Conservation (phyloP, 805 yeast species). For the Metschnikowia colocasiae region DNA sequence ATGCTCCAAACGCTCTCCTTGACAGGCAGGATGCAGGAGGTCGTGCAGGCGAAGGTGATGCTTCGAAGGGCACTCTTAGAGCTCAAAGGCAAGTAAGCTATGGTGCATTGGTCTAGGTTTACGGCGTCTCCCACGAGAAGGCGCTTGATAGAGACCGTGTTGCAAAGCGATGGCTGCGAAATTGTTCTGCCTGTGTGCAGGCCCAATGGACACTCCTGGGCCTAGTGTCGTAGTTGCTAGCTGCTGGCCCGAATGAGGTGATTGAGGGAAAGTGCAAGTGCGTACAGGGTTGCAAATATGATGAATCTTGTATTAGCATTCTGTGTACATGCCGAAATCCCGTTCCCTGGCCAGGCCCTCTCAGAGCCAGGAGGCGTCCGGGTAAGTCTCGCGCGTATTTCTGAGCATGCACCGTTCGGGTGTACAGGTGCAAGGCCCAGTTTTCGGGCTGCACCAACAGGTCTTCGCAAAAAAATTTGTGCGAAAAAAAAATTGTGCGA, state of each 20-base stretch:
- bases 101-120: not conserved
- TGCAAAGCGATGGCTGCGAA: slow-evolving; percentile 3
- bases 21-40: slow-evolving; percentile 13
- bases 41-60: slow-evolving; percentile 12
- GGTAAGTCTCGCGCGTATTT: slow-evolving; percentile 4
- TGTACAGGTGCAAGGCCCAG: not conserved
- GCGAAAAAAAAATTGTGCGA: slow-evolving; percentile 15
- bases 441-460: not conserved
- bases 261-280: not conserved
- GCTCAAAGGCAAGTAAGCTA: not conserved
- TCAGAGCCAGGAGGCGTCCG: not conserved
- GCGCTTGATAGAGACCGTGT: not conserved
- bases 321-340: not conserved
- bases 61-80: slow-evolving; percentile 13
- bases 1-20: slow-evolving; percentile 13
- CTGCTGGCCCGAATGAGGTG: not conserved
- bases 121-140: too few species aligned
- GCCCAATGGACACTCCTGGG: not conserved
- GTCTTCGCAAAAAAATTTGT: slow-evolving; percentile 7
- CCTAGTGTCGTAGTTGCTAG: not conserved
- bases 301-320: too few species aligned
- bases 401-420: slow-evolving; percentile 1
- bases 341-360: not conserved
- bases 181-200: not conserved
- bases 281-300: too few species aligned